Percentiles rank a stretch among this genome's conserved stretches.
phyloP scores from a whole-genome alignment of 2,329 filamentous ascomycete species.

The Botrytis hyacinthi region DNA sequence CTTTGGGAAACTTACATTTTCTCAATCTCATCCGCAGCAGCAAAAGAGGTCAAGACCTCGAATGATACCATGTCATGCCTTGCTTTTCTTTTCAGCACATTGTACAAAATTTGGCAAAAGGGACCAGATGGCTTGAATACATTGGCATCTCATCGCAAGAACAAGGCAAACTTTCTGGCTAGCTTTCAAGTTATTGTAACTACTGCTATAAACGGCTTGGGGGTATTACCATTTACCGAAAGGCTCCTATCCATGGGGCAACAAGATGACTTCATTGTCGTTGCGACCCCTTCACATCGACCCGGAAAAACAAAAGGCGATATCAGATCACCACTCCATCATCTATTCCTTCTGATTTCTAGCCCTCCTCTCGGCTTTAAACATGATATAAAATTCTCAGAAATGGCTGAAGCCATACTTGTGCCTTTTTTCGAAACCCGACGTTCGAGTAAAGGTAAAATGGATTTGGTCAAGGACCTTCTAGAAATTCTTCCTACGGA shows the following conservation, averaged over 20 bases:
- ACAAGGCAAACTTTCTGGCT: slow-evolving; percentile 51
- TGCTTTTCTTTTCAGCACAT: slow-evolving; percentile 65
- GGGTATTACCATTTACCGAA: slow-evolving; percentile 61
- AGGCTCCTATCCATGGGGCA: slow-evolving; percentile 53
- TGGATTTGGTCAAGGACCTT: slow-evolving; percentile 41
- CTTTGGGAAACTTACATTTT: slow-evolving; percentile 63
- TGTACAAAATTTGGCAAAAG: slow-evolving; percentile 66
- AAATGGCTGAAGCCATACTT: slow-evolving; percentile 49
- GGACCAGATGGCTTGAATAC: slow-evolving; percentile 43
- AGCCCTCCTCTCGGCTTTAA: slow-evolving; percentile 28
- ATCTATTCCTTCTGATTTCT: slow-evolving; percentile 60
- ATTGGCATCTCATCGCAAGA: slow-evolving; percentile 22
- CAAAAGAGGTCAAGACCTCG: slow-evolving; percentile 87
- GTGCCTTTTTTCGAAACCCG: slow-evolving; percentile 54
- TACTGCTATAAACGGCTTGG: slow-evolving; percentile 51
- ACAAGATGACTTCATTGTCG: slow-evolving; percentile 58
- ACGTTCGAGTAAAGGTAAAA: slow-evolving; percentile 39
- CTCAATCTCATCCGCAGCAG: slow-evolving; percentile 64
- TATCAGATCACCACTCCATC: slow-evolving; percentile 60
- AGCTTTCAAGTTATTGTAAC: slow-evolving; percentile 53
- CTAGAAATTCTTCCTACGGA: slow-evolving; percentile 29
- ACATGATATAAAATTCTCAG: slow-evolving; percentile 30
- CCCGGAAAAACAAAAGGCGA: slow-evolving; percentile 48
- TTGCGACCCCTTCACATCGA: slow-evolving; percentile 63
- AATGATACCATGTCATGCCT: slow-evolving; percentile 79